Evolutionary conservation across 805 yeast species (phyloP), one percentile per base, ranked within the genome.

Genomic region (Candida endomychidarum): DNA sequence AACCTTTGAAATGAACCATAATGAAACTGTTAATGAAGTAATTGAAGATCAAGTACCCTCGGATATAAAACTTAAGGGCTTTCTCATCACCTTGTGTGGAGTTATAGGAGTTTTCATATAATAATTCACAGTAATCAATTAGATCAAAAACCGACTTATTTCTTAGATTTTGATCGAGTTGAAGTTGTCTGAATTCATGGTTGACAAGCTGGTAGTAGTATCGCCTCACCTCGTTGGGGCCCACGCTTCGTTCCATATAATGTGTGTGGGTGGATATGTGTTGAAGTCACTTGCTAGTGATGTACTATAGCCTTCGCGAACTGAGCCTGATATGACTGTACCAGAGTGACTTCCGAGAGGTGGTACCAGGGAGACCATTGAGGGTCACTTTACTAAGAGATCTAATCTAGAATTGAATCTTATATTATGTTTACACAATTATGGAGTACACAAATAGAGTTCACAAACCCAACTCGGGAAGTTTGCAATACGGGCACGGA

Each of bases 1-100:
- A 69, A 4, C 75, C 75, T 38, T 60, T 55, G 53, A 65, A 69
- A 44, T 68, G 70, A 34, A 66, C 38, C 68, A 69, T 65, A 37
- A 69, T 60, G 43, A 66, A 65, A 42, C 67, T 63, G 46, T 65
- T 69, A 33, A 69, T 63, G 47, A 65, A 68, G 47, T 68, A 69
- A 50, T 64, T 66, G 54, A 68, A 65, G 23, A 69, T 61, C 41
- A 69, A 52, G 51, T 57, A 69, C 4, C 72, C 70, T 41, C 57
- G 58, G 22, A 66, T 56, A 47, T 66, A 69, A 30, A 35, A 31
- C 27, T 48, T 49, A 22, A 60, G 40, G 23, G 56, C 57, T 18
- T 51, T 38, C 12, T 48, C 47, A 8, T 50, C 42, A 14, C 48
- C 44, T n/a, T 27, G 33, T 12, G 28, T 30, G 8, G 44, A 27